Evolutionary conservation across 306 rosid species (phyloP).

Genomic region (Quercus dentata): DNA sequence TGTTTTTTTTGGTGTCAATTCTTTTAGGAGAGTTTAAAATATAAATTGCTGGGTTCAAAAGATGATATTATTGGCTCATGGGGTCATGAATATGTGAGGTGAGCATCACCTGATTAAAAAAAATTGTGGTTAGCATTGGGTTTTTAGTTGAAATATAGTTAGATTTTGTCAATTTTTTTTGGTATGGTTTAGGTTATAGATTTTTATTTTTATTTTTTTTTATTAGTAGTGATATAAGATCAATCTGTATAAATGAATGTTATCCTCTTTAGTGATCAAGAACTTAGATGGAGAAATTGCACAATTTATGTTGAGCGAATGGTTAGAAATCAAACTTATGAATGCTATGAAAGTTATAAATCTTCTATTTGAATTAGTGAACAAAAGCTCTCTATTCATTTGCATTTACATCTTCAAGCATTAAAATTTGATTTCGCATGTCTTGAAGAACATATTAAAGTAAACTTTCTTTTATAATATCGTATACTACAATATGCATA

Average conservation of each 20-base stretch:
- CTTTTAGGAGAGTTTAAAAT: constrained; percentile 85
- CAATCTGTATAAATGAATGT: not conserved
- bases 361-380: not conserved
- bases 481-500: not conserved
- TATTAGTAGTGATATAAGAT: not conserved
- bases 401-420: not conserved
- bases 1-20: not conserved
- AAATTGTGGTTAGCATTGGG: not conserved
- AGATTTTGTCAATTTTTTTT: not conserved
- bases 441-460: not conserved
- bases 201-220: too few relatives aligned
- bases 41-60: constrained; percentile 80
- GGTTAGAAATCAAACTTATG: constrained; percentile 41
- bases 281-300: constrained; percentile 96
- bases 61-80: constrained; percentile 96
- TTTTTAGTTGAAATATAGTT: not conserved
- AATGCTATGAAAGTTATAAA: not conserved
- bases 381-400: not conserved
- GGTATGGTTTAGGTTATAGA: not conserved
- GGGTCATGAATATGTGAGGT: constrained; percentile 99
- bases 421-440: not conserved
- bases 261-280: constrained; percentile 38
- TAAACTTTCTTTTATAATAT: not conserved
- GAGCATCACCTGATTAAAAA: constrained; percentile 19
- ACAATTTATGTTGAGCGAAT: constrained; percentile 70